Base-by-base conservation (phyloP, 495 filamentous ascomycete species). In the Aspergillus carlsbadensis region DNA sequence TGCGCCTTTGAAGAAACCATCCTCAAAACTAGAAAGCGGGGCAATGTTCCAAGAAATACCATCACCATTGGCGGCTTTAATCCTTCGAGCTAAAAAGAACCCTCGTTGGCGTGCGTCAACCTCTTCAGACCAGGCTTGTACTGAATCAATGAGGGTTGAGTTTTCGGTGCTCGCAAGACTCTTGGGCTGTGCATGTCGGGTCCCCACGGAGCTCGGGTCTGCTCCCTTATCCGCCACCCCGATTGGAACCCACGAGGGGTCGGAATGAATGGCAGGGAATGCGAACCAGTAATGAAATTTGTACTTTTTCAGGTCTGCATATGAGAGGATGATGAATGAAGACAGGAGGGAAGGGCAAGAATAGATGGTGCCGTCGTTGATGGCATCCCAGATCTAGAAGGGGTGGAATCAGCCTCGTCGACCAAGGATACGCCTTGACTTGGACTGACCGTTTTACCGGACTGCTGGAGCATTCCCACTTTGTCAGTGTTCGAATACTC, bases 251-350 rank as follows among this genome's bases (percentile, higher is more conserved):
- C 94, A 98, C 15, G 80, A 74, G 8, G 90, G 88, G 52, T 92
- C 86, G 0, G 95, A 93, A 71, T 92, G 91, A 21, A 98, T 78
- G 41, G 94, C 90, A 14, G 94, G 94, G 65, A 94, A 98, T 1
- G 84, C 94, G 69, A 97, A 96, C 84, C 92, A 92, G 70, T 96
- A 96, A 22, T 85, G 88, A 62, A 98, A 97, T 51, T 82, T 87
- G 73, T 96, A 97, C 66, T 92, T 96, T 74, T 98, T 98, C 20
- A 98, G 78, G 68, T 98, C 91, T 42, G 94, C 93, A 69, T 90
- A 98, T n/a, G 90, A 96, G 42, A 97, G 84, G 39, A 94, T 83
- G 7, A 86, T 74, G 71, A 97, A 98, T 8, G 88, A 92, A 1
- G 91, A 82, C 15, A 98, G 84, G 10, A 98, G 78, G 26, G 93